phyloP scores from a whole-genome alignment of 345 rosid genomes.

The Pelargonium nanum region DNA sequence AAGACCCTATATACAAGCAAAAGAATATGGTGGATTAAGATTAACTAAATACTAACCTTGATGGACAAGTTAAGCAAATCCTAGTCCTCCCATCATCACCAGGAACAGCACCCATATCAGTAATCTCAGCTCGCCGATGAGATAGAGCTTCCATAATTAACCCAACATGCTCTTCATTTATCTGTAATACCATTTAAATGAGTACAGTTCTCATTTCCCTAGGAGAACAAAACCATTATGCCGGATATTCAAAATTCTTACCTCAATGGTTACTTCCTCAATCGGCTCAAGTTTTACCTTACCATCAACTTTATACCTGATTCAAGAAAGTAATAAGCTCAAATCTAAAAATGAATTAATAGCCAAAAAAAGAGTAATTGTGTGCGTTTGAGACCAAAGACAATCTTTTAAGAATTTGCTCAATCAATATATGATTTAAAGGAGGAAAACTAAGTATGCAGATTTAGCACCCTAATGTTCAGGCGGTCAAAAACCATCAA shows the following conservation, averaged over 20 bases:
- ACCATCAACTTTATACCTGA: constrained; percentile 74
- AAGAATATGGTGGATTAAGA: not conserved
- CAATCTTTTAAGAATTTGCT: not conserved
- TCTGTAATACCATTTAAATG: constrained; percentile 20
- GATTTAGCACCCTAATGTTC: no score
- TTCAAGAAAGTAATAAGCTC: constrained; percentile 9
- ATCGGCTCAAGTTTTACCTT: constrained; percentile 78
- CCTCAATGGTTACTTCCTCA: constrained; percentile 93
- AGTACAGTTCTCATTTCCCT: constrained; percentile 3
- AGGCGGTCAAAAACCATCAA: no score
- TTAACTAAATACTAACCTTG: constrained; percentile 43
- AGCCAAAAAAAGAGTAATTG: not conserved
- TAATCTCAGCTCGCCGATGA: constrained; percentile 75
- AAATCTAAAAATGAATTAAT: not conserved
- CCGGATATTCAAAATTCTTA: constrained; percentile 10
- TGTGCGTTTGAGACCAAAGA: not conserved
- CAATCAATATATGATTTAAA: not conserved
- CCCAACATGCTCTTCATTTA: constrained; percentile 93
- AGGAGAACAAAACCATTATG: constrained; percentile 6
- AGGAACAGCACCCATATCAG: constrained; percentile 93
- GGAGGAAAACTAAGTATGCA: no score
- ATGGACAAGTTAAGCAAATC: constrained; percentile 82
- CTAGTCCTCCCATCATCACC: constrained; percentile 85
- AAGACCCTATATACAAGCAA: no score
- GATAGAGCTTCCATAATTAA: constrained; percentile 89